These are phyloP conservation scores for Vaccinium corymbosum DNA, from an alignment of 148 eudicot genomes.

Conservation along the genomic window DNA sequence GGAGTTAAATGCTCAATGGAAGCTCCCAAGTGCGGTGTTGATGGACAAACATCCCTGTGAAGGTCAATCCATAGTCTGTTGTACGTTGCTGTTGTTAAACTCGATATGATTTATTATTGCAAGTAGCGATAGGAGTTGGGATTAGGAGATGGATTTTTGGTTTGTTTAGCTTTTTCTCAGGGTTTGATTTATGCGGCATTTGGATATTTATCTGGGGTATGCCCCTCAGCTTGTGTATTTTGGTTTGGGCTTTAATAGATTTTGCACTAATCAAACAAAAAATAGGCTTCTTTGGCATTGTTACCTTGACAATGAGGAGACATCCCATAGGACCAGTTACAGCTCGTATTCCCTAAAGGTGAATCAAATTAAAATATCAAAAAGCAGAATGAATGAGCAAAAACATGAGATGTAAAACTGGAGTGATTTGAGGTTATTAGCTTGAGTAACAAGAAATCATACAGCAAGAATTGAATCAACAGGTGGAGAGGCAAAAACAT, in stretches of 20 bases:
- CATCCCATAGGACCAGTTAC: constrained; percentile 93
- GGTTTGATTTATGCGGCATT: no score
- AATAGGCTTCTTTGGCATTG: not conserved
- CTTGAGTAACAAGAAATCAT: constrained; percentile 26
- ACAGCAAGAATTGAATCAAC: constrained; percentile 88
- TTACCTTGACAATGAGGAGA: constrained; percentile 92
- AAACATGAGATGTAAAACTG: not conserved
- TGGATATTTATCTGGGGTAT: no score
- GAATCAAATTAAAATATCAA: constrained; percentile 15
- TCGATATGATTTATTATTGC: no score
- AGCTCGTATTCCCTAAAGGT: constrained; percentile 81
- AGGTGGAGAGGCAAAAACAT: constrained; percentile 95
- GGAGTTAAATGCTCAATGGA: not conserved
- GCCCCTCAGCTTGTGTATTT: not conserved
- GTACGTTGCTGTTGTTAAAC: no score
- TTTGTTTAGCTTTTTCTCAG: no score
- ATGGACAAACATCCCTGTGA: not conserved
- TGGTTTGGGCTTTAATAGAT: not conserved
- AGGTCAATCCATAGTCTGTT: not conserved
- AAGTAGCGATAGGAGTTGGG: no score
- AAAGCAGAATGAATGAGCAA: not conserved
- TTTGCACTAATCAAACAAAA: not conserved
- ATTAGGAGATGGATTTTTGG: no score
- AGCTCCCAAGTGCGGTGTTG: not conserved
- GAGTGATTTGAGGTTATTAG: not conserved